Base-by-base conservation (phyloP, 352 stramenopile genomes). In the Plasmopara muralis region DNA sequence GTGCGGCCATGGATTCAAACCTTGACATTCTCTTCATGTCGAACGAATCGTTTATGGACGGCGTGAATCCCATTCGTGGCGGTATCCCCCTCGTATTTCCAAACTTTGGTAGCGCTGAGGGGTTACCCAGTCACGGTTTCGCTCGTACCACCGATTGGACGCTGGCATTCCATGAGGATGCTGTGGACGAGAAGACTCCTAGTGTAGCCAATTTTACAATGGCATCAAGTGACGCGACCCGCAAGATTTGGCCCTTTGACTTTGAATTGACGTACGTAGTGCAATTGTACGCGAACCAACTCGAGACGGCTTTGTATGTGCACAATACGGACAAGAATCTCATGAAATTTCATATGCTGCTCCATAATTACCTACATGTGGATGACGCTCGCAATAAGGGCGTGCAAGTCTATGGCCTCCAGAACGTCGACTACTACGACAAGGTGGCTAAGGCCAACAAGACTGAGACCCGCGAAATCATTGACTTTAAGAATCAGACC, bases 311-410 rank as follows among this genome's bases (percentile, higher is more conserved):
- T 20, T 57, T 97, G 31, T 60, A 62, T 44, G 75, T 97, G 14
- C 71, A 83, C 49, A 98, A 98, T 82, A 93, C 62, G 30, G 82
- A 75, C 42, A 57, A 56, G 15, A 41, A 39, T 7, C 64, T 78
- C 55, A 97, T 97, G 49, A 55, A 80, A 30, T 98, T 97, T 71
- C 90, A 98, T 57, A 79, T 87, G 40, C 61, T 98, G 29, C 70
- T 97, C 28, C 93, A 98, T 72, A 97, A 91, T 33, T 98, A 98
- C 68, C 83, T 96, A 48, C 63, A 63, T 8, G 75, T 97, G 28
- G 66, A 93, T 42, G 78, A 92, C 31, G 63, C 88, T n/a, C 72
- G 77, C 51, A 53, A 78, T 47, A 63, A 65, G 14, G 70, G 69
- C 43, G 70, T 72, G 34, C 39, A 63, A 43, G 82, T 98, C 3